Evolutionary conservation across 805 yeast species (phyloP).

Genomic region (Saturnispora halmiae): DNA sequence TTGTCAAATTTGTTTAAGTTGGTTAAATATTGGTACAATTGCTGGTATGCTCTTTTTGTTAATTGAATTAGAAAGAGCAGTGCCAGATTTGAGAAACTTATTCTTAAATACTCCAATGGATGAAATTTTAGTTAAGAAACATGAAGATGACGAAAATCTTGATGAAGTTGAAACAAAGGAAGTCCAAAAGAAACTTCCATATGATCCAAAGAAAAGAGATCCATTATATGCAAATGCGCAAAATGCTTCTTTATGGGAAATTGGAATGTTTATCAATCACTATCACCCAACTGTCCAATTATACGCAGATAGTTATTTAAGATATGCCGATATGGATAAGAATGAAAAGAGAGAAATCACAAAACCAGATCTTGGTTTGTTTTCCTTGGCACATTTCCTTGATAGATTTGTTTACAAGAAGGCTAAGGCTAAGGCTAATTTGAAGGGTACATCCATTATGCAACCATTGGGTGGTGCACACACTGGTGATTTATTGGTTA

Average conservation of each 20-base stretch:
- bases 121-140: constrained; percentile 40
- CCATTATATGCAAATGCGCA: constrained; percentile 88
- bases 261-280: constrained; percentile 62
- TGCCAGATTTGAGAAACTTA: constrained; percentile 61
- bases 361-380: constrained; percentile 87
- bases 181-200: constrained; percentile 26
- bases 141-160: constrained; percentile 29
- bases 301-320: constrained; percentile 61
- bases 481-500: constrained; percentile 59
- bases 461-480: constrained; percentile 90
- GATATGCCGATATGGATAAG: constrained; percentile 29
- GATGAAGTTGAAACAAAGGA: constrained; percentile 20
- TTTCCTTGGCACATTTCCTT: constrained; percentile 80
- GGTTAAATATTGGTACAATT: constrained; percentile 83
- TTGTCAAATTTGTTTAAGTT: constrained; percentile 71
- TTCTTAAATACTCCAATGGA: constrained; percentile 46
- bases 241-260: constrained; percentile 79
- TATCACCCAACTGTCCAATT: constrained; percentile 87
- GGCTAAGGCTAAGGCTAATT: constrained; percentile 63
- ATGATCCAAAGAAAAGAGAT: constrained; percentile 85
- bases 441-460: constrained; percentile 92
- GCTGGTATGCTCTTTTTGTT: constrained; percentile 75
- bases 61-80: constrained; percentile 52
- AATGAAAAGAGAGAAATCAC: constrained; percentile 25
- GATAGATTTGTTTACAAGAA: constrained; percentile 93